Evolutionary conservation across 495 filamentous ascomycete genomes (phyloP), one percentile per base, ranked within the genome.

Genomic region (Patellaria atrata): DNA sequence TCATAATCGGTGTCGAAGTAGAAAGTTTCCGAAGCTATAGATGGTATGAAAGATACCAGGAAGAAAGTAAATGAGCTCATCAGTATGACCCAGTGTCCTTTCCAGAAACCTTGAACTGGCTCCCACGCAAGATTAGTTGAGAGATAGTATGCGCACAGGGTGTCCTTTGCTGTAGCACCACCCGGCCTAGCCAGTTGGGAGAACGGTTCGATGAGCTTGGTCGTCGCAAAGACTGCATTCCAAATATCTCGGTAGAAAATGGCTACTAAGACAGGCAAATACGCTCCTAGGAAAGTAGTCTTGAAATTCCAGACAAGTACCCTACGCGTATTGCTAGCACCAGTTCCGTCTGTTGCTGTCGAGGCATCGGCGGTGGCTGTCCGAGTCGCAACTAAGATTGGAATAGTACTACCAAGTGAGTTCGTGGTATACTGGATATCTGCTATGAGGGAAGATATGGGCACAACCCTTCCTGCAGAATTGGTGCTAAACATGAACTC

Each of bases 131-230:
- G 27, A 30, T n/a, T 38, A 9, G 41, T 38, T n/a, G 36, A 33
- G 9, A 40, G 41, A 22, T 44, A 44, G 35, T 40, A 44, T 11
- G 35, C 14, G 27, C 32, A 38, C 10, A 44, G 19, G 3, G 35
- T 37, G n/a, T 37, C 26, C 13, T 39, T 37, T 13, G 35, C 41
- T n/a, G 30, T 22, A 2, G 36, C 41, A 13, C 41, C 41, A 10
- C 30, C 19, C 7, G 29, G 11, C 9, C 34, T 30, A 18, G 20
- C 25, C n/a, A 44, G 18, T 17, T 40, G 35, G 10, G 24, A 13
- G 24, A 44, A 44, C 1, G 41, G 41, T 26, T 40, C 36, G 13
- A 40, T 12, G 0, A 40, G 36, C 5, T 34, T 40, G 29, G 40
- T 15, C 18, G 33, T 34, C 15, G 27, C 25, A 30, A 39, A 34